Evolutionary conservation across 345 rosid genomes (phyloP), one percentile per base, ranked within the genome.

Genomic region (Triadica sebifera): DNA sequence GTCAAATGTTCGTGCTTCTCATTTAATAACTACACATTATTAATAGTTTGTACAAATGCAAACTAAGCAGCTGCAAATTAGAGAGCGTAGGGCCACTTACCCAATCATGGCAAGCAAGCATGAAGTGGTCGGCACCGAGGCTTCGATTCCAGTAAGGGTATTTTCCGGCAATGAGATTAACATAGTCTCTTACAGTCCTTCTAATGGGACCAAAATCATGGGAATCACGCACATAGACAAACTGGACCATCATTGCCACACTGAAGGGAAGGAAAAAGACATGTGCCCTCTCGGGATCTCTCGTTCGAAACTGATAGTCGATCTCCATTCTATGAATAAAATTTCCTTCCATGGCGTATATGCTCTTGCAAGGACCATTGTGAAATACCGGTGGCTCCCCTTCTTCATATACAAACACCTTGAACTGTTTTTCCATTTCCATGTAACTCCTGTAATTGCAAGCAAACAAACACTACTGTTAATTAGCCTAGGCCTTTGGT

Each of bases 61-160:
- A 29, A 29, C 34, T 29, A 29, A 29, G 34, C 34, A 29, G 34
- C 34, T 29, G 34, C 34, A 29, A n/a, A n/a, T n/a, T n/a, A n/a
- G n/a, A n/a, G 4, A 20, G 52, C 15, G 24, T 58, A 20, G 6
- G 37, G 16, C 4, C 2, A 65, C 84, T 72, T 65, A 87, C 97
- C 98, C 98, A 93, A 17, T 93, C 97, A 38, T 91, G 97, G 86
- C 98, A 93, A 52, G 98, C 86, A 55, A 93, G 88, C 82, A 90
- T 90, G 86, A 93, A 88, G 77, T 94, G 98, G 71, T 92, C 98
- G 0, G 93, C 88, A 0, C 97, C 98, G 0, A 85, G 84, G 83
- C 98, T 93, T 3, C 91, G 87, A 74, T 91, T 93, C 97, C 97
- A 93, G 60, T 76, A 90, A 0, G 91, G 91, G 43, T 90, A 90